These are phyloP conservation scores for Arabis alpina DNA, from an alignment of 345 rosid species.

Conservation along the genomic window DNA sequence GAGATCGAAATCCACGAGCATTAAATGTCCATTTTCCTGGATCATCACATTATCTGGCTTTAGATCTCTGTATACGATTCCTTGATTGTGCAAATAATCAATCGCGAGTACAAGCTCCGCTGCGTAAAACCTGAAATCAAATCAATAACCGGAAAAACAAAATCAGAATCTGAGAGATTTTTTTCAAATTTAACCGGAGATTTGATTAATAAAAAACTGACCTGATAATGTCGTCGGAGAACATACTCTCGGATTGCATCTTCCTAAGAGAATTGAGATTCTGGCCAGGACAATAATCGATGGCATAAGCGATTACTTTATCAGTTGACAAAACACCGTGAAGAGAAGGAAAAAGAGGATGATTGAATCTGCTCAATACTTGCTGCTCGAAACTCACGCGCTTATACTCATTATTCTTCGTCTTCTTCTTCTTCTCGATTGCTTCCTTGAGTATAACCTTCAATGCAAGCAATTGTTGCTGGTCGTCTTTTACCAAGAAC, in stretches of 20 bases:
- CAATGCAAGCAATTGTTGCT: slow-evolving; percentile 56
- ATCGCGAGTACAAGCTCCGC: slow-evolving; percentile 85
- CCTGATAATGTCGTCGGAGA: slow-evolving; percentile 77
- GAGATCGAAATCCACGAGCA: slow-evolving; percentile 96
- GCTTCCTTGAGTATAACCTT: slow-evolving; percentile 71
- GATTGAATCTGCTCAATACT: slow-evolving; percentile 61
- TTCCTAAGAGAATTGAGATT: slow-evolving; percentile 60
- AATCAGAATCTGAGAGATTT: background rate
- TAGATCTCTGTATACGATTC: slow-evolving; percentile 82
- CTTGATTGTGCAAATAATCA: slow-evolving; percentile 72
- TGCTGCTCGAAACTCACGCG: slow-evolving; percentile 71
- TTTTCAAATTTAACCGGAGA: background rate
- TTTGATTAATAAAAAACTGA: background rate
- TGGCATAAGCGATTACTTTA: slow-evolving; percentile 77
- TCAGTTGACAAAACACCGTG: slow-evolving; percentile 70
- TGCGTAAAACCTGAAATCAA: slow-evolving; percentile 70
- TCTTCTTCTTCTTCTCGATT: slow-evolving; percentile 57
- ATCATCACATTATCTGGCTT: slow-evolving; percentile 90
- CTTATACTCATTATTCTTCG: slow-evolving; percentile 44
- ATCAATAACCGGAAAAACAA: background rate
- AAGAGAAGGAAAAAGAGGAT: slow-evolving; percentile 78
- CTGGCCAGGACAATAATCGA: slow-evolving; percentile 87
- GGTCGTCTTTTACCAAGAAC: slow-evolving; percentile 58
- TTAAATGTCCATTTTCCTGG: slow-evolving; percentile 83
- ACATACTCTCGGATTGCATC: slow-evolving; percentile 78